Percentiles rank a stretch among this genome's conserved stretches.
Evolutionary conservation across 805 yeast species (phyloP).

Genomic region (Candida maltosa): DNA sequence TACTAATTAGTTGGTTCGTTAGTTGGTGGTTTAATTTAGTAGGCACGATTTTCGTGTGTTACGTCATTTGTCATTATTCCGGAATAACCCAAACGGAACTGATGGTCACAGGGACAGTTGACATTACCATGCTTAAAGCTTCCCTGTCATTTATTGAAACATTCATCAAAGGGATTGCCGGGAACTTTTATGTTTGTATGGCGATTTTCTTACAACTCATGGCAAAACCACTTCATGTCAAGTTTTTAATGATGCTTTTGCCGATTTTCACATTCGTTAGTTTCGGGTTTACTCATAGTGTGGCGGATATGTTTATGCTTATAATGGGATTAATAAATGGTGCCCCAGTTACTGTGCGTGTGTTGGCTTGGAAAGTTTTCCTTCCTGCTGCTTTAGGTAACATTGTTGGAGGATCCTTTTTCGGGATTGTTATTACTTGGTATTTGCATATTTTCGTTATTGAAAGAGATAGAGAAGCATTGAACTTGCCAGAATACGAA

Average conservation of each 20-base stretch:
- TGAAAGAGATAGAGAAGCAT: slow-evolving; percentile 60
- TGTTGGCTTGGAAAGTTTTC: slow-evolving; percentile 68
- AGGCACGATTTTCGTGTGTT: slow-evolving; percentile 63
- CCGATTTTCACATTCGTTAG: slow-evolving; percentile 80
- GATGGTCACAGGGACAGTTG: slow-evolving; percentile 47
- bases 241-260: slow-evolving; percentile 55
- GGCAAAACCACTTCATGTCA: slow-evolving; percentile 79
- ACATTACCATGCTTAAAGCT: slow-evolving; percentile 43
- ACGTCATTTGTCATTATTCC: slow-evolving; percentile 57
- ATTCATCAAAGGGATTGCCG: slow-evolving; percentile 67
- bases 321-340: slow-evolving; percentile 68
- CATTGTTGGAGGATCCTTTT: slow-evolving; percentile 72
- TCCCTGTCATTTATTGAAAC: slow-evolving; percentile 55
- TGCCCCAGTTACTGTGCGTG: slow-evolving; percentile 59
- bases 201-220: slow-evolving; percentile 75
- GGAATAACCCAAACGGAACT: slow-evolving; percentile 40
- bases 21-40: slow-evolving; percentile 68
- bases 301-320: slow-evolving; percentile 75
- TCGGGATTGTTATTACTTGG: slow-evolving; percentile 65
- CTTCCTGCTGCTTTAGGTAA: slow-evolving; percentile 75
- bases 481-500: slow-evolving; percentile 66
- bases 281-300: slow-evolving; percentile 75
- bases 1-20: slow-evolving; percentile 61
- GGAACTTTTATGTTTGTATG: slow-evolving; percentile 72
- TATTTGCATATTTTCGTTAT: slow-evolving; percentile 71